Evolutionary conservation across 2,329 filamentous ascomycete species (phyloP), one percentile per base, ranked within the genome.

Genomic region (Colletotrichum eleusines): DNA sequence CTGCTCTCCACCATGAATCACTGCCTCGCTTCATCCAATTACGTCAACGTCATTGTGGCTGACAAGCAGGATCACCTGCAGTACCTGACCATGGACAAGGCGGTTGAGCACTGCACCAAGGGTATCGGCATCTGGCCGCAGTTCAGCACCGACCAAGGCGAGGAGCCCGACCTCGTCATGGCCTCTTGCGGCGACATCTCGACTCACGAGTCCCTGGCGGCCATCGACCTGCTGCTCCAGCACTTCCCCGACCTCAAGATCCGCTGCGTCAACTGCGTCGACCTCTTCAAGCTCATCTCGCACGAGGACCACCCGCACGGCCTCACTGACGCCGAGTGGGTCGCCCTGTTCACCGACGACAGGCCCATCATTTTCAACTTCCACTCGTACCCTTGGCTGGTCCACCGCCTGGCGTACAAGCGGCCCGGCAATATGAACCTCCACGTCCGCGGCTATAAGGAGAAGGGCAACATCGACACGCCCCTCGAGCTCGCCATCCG

Each of bases 391-490:
- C 92, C 92, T 11, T 94, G 91, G 91, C 85, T 95, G 76, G 88
- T 95, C 62, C 92, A 94, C 82, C 87, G 92, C 61, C 81, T 95
- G 74, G 92, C 91, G 0, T 94, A 94, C 82, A 91, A 92, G 82
- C 89, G 92, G 1, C 90, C 89, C 1, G 92, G 91, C 6, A 88
- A 87, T 78, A 78, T 85, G 55, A 90, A 92, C 80, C 80, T 94
- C 73, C 89, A 93, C 75, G 92, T 95, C n/a, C 86, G 90, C 40
- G 92, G 92, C 1, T 95, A 94, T 84, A 90, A 88, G 77, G 92
- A 95, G 84, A 94, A 95, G 86, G 92, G 92, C 57, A 95, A 94
- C 79, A 94, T 94, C 75, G 91, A 95, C 78, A 94, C 92, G 0
- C 92, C 92, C 1, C 88, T 94, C 26, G 92, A 94, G 81, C 83